Conservation (phyloP, 495 filamentous ascomycete genomes). For the Clavariopsis aquatica region DNA sequence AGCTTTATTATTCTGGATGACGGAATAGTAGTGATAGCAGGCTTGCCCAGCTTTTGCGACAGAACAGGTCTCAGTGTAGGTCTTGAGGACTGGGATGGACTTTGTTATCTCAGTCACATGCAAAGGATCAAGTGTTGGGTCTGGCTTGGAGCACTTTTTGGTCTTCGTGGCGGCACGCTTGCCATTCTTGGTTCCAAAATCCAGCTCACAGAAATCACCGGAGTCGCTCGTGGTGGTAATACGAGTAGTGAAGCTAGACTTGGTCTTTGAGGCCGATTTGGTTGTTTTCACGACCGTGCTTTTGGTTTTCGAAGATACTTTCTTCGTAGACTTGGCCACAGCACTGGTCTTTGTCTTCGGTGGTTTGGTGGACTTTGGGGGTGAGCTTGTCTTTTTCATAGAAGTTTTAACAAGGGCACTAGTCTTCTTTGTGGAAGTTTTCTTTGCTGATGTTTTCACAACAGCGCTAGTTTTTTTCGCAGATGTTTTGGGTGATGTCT, state of each 20-base stretch:
- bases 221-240: neutral
- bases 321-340: too few species aligned
- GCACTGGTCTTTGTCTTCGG: too few species aligned
- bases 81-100: neutral
- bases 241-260: neutral
- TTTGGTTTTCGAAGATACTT: neutral
- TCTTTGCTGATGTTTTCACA: too few species aligned
- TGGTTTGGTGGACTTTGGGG: too few species aligned
- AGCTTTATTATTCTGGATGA: neutral
- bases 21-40: conserved; percentile 14
- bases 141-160: neutral
- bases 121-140: neutral
- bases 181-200: neutral
- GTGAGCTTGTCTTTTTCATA: too few species aligned
- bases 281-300: neutral
- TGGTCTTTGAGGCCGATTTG: neutral
- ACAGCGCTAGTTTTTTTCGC: neutral
- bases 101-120: conserved; percentile 5
- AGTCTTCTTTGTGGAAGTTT: too few species aligned
- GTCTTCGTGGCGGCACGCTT: neutral
- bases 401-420: too few species aligned
- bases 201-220: neutral
- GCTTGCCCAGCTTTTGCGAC: neutral
- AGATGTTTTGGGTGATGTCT: neutral
- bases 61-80: neutral